Evolutionary conservation across 2,329 filamentous ascomycete genomes (phyloP), one percentile per base, ranked within the genome.

Genomic region (Pleomassaria siparia): DNA sequence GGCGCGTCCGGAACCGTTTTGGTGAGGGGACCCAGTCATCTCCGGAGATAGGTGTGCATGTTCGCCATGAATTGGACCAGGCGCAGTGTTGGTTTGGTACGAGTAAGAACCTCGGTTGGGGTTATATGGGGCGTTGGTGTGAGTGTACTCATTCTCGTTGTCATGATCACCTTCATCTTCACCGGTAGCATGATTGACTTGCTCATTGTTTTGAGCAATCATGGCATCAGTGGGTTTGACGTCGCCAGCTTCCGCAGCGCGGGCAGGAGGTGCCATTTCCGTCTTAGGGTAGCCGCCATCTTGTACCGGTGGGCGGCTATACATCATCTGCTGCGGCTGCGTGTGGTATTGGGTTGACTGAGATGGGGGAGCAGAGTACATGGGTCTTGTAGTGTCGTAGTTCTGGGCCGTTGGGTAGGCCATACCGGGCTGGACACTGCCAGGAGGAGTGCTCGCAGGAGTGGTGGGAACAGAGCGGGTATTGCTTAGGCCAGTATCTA

Each of bases 401-500:
- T 78, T 75, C 71, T 85, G 88, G 47, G 76, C 84, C 58, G 74
- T 81, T 43, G 85, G 86, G 69, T 96, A 96, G 3, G 84, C 76
- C 80, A 96, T 90, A 63, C 81, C 85, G 59, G 90, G 88, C 58
- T 90, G 87, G 53, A 95, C 79, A 22, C 80, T 82, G 20, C 89
- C 90, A 0, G 92, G 92, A 11, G 92, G 91, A 0, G 92, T 95
- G 5, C 89, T 92, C 21, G 90, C 90, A 51, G 90, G 90, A n/a
- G 89, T 95, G 9, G 87, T 89, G 45, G 90, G 91, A 79, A 96
- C 89, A 54, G 89, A 95, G 60, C 89, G 86, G 50, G 87, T 78
- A 71, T 87, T 90, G 75, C 81, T 88, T 60, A 94, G 75, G 50
- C 83, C 81, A 21, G 88, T 90, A 60, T 95, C 90, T 62, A 95